These are phyloP conservation scores for Geotrichum siamense DNA, from an alignment of 1,139 yeast genomes.

Conservation along the genomic window DNA sequence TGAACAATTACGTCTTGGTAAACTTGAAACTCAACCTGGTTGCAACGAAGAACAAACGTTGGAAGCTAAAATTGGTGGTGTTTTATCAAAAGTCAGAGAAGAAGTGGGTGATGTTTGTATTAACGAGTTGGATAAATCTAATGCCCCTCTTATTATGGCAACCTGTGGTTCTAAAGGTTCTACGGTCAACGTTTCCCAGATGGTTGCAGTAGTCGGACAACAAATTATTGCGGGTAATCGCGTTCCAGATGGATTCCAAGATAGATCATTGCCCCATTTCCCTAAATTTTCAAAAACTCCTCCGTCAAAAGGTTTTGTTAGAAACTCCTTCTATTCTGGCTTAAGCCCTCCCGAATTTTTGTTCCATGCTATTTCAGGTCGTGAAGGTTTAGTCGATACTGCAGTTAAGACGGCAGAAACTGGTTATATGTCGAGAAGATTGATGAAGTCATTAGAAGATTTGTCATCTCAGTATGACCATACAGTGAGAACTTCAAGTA, in stretches of 20 bases:
- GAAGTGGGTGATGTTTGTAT: constrained; percentile 98
- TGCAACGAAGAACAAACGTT: constrained; percentile 97
- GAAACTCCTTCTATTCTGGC: constrained; percentile 92
- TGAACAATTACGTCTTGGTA: constrained; percentile 70
- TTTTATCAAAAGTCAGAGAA: constrained; percentile 93
- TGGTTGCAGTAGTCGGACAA: constrained; percentile 99
- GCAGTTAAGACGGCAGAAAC: constrained; percentile 99
- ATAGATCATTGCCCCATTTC: constrained; percentile 95
- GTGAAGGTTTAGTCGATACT: constrained; percentile 99
- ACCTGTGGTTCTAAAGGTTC: constrained; percentile 99
- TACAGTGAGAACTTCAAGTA: constrained; percentile 90
- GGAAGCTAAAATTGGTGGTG: constrained; percentile 95
- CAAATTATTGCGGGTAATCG: constrained; percentile 98
- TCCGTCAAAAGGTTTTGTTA: constrained; percentile 94
- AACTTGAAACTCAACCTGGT: constrained; percentile 97
- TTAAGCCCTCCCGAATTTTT: constrained; percentile 93
- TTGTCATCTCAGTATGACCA: constrained; percentile 88
- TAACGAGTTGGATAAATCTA: constrained; percentile 76
- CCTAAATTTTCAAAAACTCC: constrained; percentile 94
- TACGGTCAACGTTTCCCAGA: constrained; percentile 93
- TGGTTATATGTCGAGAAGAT: constrained; percentile 97
- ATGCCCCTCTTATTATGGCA: constrained; percentile 98
- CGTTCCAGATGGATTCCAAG: constrained; percentile 99
- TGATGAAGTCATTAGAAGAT: constrained; percentile 97
- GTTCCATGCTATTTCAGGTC: constrained; percentile 98